Conservation (phyloP, 768 basidiomycete species). For the Boletus pseudo-olivaceus region DNA sequence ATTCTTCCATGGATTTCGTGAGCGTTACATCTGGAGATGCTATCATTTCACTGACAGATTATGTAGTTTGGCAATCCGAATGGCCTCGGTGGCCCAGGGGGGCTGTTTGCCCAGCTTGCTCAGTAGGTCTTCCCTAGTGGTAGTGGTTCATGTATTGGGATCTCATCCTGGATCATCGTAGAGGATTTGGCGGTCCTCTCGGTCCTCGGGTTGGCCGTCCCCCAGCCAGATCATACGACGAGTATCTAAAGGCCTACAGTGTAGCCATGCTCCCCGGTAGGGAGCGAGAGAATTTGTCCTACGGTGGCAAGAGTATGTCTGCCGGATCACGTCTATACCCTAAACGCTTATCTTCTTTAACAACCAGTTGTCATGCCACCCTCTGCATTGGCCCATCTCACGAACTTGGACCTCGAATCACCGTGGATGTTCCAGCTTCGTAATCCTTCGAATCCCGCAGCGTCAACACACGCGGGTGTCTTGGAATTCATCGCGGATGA, state of each 20-base stretch:
- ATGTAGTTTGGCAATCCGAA: slow-evolving; percentile 37
- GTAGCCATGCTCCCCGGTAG: slow-evolving; percentile 88
- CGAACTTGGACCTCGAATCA: slow-evolving; percentile 79
- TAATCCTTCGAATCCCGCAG: slow-evolving; percentile 80
- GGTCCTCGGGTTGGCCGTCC: slow-evolving; percentile 44
- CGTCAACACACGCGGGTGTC: slow-evolving; percentile 93
- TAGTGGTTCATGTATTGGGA: not conserved
- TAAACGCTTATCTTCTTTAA: slow-evolving; percentile 6
- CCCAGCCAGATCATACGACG: slow-evolving; percentile 76
- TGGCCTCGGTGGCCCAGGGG: slow-evolving; percentile 47
- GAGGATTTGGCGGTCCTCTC: slow-evolving; percentile 52
- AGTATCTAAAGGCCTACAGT: slow-evolving; percentile 93
- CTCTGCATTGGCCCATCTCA: slow-evolving; percentile 86
- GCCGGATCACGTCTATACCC: slow-evolving; percentile 18
- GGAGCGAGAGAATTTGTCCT: slow-evolving; percentile 87
- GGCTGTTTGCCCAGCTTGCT: slow-evolving; percentile 63
- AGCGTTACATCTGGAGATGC: slow-evolving; percentile 5
- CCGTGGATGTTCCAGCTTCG: slow-evolving; percentile 98
- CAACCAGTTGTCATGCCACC: slow-evolving; percentile 92
- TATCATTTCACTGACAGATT: not conserved
- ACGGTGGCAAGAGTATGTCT: slow-evolving; percentile 92
- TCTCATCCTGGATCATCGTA: slow-evolving; percentile 29
- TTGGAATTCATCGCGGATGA: slow-evolving; percentile 99
- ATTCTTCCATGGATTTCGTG: slow-evolving; percentile 38
- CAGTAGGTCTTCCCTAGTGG: slow-evolving; percentile 39